Conservation (phyloP, 331 rosid species). For the Erythrophleum ivorense region DNA sequence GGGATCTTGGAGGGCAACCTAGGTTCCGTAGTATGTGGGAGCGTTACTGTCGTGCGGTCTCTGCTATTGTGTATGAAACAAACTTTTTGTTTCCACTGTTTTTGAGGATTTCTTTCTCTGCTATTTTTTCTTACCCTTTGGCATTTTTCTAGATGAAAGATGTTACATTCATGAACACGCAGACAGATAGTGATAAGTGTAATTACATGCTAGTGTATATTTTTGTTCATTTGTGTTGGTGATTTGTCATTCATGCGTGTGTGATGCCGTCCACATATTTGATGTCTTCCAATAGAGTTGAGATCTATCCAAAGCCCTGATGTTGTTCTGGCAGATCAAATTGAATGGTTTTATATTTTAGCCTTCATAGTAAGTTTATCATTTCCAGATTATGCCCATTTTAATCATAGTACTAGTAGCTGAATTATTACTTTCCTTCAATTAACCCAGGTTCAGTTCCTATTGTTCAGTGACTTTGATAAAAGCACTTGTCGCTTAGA, state of each 20-base stretch:
- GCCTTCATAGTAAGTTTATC: constrained; percentile 12
- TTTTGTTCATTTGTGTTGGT: constrained; percentile 19
- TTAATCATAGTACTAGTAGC: constrained; percentile 1
- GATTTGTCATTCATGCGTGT: not conserved
- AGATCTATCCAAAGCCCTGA: no score
- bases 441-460: constrained; percentile 11
- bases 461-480: constrained; percentile 2
- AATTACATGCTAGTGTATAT: not conserved
- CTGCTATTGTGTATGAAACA: constrained; percentile 90
- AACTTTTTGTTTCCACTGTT: constrained; percentile 25
- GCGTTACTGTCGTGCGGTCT: constrained; percentile 93
- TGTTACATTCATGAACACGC: not conserved
- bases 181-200: constrained; percentile 4
- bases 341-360: not conserved
- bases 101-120: not conserved
- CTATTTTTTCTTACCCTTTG: not conserved
- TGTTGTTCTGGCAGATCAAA: constrained; percentile 32
- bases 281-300: no score
- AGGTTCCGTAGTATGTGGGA: constrained; percentile 99
- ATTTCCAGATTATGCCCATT: constrained; percentile 7
- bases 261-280: constrained; percentile 22
- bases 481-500: constrained; percentile 6
- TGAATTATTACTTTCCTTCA: constrained; percentile 28
- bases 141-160: not conserved
- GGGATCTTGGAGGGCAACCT: constrained; percentile 99